A percentile compares a stretch with the other conserved stretches of the same genome.
Conservation (phyloP, 2,329 filamentous ascomycete species). For the Periconia macrospinosa region DNA sequence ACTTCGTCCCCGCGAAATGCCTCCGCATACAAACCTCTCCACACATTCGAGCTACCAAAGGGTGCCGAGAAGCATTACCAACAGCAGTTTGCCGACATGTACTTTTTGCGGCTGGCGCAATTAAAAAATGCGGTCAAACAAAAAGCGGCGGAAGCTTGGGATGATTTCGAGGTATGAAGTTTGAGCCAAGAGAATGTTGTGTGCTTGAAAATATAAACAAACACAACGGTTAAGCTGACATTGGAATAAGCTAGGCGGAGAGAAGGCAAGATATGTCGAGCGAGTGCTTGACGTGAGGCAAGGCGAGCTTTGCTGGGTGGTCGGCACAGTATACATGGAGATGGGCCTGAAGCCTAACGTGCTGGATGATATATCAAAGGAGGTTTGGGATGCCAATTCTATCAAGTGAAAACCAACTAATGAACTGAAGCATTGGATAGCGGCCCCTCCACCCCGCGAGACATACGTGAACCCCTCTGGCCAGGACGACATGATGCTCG, state of each 20-base stretch:
- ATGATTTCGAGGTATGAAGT: slow-evolving; percentile 62
- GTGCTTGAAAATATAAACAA: background rate
- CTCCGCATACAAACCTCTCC: slow-evolving; percentile 72
- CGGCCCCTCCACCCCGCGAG: slow-evolving; percentile 73
- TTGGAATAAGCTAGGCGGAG: slow-evolving; percentile 63
- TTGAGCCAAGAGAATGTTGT: background rate
- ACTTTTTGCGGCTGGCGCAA: slow-evolving; percentile 86
- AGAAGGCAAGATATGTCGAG: slow-evolving; percentile 75
- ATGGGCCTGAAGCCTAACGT: slow-evolving; percentile 96
- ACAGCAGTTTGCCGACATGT: slow-evolving; percentile 97
- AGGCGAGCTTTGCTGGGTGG: slow-evolving; percentile 92
- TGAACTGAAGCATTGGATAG: slow-evolving; percentile 74
- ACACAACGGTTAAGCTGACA: slow-evolving; percentile 13
- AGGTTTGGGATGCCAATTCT: slow-evolving; percentile 55
- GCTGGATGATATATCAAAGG: slow-evolving; percentile 90
- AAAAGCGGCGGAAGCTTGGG: slow-evolving; percentile 75
- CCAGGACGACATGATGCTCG: slow-evolving; percentile 77
- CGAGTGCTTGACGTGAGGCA: slow-evolving; percentile 93
- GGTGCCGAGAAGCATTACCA: slow-evolving; percentile 71
- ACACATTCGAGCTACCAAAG: slow-evolving; percentile 72
- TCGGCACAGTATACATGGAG: slow-evolving; percentile 95
- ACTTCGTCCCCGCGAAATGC: slow-evolving; percentile 29
- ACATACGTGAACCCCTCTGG: slow-evolving; percentile 71
- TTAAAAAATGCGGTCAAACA: slow-evolving; percentile 82
- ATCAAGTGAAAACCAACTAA: slow-evolving; percentile 7